Conservation (phyloP, 192 early-diverging fungal species). For the Linnemannia hyalina region DNA sequence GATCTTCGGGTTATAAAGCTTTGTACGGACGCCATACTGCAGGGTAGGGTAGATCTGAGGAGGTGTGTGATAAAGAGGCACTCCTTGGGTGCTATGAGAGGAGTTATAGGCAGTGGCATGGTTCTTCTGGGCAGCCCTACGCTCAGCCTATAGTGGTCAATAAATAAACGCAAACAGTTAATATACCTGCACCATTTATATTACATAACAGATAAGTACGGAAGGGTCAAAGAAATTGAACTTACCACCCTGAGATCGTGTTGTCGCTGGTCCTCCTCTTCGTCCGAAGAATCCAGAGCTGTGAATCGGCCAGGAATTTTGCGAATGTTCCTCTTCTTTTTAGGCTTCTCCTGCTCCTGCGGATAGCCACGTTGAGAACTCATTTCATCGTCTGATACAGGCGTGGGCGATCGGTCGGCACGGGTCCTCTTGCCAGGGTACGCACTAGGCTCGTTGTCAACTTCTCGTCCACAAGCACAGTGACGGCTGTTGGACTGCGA, state of each 20-base stretch:
- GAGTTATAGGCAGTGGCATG: background rate
- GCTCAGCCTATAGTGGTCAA: background rate
- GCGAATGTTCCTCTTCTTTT: slow-evolving; percentile 9
- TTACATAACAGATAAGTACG: background rate
- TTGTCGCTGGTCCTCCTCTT: slow-evolving; percentile 26
- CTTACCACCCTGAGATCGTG: slow-evolving; percentile 12
- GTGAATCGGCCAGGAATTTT: slow-evolving; percentile 46
- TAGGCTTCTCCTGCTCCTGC: slow-evolving; percentile 10
- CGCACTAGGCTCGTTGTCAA: too few relatives aligned
- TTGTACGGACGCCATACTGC: slow-evolving; percentile 12
- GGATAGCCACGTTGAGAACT: background rate
- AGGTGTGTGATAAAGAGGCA: background rate
- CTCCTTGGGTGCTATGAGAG: background rate
- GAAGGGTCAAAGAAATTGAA: background rate
- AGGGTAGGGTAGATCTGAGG: slow-evolving; percentile 42
- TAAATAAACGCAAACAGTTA: background rate
- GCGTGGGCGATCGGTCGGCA: background rate
- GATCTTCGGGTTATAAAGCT: slow-evolving; percentile 30
- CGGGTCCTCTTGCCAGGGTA: background rate
- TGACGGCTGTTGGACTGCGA: background rate
- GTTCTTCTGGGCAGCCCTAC: background rate
- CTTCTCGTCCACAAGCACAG: background rate
- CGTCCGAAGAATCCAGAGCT: slow-evolving; percentile 42
- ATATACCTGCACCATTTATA: background rate
- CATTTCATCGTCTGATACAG: background rate